Conservation (phyloP, 2,329 filamentous ascomycete genomes). For the Aureobasidium zeae region DNA sequence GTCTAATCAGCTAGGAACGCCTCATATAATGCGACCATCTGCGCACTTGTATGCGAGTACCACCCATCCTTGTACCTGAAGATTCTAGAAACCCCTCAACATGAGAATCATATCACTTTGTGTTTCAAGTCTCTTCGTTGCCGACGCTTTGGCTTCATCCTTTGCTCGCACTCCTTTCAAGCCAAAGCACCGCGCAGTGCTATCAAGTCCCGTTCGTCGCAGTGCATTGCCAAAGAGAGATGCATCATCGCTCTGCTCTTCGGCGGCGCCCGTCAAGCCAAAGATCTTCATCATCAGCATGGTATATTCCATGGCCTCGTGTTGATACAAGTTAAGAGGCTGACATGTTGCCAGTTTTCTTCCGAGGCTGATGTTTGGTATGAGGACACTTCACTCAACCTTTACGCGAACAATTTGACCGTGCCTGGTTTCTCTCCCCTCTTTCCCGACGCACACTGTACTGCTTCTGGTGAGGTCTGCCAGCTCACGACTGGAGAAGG, state of each 20-base stretch:
- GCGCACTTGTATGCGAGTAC: background rate
- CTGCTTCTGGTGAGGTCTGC: conserved; percentile 2
- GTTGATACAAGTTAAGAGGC: background rate
- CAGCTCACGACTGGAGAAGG: conserved; percentile 8
- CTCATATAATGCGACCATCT: background rate
- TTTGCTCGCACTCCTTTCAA: background rate
- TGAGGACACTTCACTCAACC: background rate
- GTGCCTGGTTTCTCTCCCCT: conserved; percentile 8
- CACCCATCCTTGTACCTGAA: background rate
- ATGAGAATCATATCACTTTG: background rate
- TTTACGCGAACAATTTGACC: conserved; percentile 4
- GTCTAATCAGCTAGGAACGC: background rate
- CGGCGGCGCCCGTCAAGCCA: background rate
- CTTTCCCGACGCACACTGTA: conserved; percentile 7
- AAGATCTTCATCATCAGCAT: conserved; percentile 12
- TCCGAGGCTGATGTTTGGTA: conserved; percentile 9
- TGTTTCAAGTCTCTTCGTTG: background rate
- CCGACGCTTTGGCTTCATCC: conserved; percentile 2
- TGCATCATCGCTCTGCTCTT: background rate
- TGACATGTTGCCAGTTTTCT: background rate
- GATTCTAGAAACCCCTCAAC: background rate
- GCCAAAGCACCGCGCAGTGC: background rate
- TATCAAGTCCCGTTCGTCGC: background rate
- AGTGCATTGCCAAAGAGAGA: background rate
- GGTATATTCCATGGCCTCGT: background rate